Evolutionary conservation across 306 rosid genomes (phyloP).

Genomic region (Ceratonia siliqua): DNA sequence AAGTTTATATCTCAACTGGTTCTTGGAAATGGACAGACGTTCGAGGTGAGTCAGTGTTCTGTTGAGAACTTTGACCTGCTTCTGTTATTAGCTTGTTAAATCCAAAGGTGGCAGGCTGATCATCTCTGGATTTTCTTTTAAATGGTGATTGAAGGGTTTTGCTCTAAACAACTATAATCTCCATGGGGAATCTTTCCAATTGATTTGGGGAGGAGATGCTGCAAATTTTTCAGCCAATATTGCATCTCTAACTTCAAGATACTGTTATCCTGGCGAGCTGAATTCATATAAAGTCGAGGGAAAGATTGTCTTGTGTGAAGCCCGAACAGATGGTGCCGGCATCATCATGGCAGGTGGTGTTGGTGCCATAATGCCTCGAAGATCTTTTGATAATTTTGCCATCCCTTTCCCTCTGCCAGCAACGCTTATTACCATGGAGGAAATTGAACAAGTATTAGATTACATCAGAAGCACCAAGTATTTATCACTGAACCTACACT

Average conservation of each 20-base stretch:
- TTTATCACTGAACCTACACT: background rate
- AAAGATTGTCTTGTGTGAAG: conserved; percentile 33
- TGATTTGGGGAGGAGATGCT: conserved; percentile 42
- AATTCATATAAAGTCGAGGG: conserved; percentile 18
- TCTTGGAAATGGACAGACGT: conserved; percentile 28
- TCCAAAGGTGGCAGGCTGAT: background rate
- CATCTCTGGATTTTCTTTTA: background rate
- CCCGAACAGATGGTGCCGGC: background rate
- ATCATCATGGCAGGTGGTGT: background rate
- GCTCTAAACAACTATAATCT: conserved; percentile 15
- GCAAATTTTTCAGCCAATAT: conserved; percentile 24
- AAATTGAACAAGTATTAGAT: background rate
- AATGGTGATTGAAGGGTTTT: background rate
- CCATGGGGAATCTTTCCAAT: background rate
- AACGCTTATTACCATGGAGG: background rate
- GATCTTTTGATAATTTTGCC: background rate
- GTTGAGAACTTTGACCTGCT: background rate
- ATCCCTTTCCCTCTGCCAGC: conserved; percentile 17
- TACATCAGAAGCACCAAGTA: conserved; percentile 23
- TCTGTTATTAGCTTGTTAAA: background rate
- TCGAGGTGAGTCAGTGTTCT: background rate
- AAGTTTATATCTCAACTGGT: conserved; percentile 4
- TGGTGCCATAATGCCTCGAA: conserved; percentile 9
- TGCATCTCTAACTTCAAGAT: background rate
- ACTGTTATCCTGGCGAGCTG: background rate